phyloP scores from a whole-genome alignment of 2,329 filamentous ascomycete genomes.

The Coniochaeta pulveracea region DNA sequence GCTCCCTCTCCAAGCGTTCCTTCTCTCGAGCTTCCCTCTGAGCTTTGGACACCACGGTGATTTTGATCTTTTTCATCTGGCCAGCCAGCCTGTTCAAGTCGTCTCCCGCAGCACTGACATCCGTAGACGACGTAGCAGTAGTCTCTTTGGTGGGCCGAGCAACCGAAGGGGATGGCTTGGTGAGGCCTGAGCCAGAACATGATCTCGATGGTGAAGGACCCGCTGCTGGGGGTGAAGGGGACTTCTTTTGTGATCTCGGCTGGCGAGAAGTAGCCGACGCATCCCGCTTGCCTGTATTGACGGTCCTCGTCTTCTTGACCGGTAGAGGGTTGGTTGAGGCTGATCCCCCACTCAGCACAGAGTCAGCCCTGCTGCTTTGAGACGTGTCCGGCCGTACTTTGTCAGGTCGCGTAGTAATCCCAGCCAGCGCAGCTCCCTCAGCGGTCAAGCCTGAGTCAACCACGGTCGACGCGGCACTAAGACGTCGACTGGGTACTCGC shows the following conservation, averaged over 20 bases:
- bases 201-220: too few relatives aligned
- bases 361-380: slow-evolving; percentile 27
- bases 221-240: slow-evolving; percentile 7
- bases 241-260: slow-evolving; percentile 25
- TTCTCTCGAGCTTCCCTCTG: slow-evolving; percentile 41
- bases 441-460: slow-evolving; percentile 13
- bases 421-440: slow-evolving; percentile 9
- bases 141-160: too few relatives aligned
- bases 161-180: too few relatives aligned
- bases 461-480: slow-evolving; percentile 34
- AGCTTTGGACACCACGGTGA: slow-evolving; percentile 47
- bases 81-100: slow-evolving; percentile 44
- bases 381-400: slow-evolving; percentile 30
- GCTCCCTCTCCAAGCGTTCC: slow-evolving; percentile 11
- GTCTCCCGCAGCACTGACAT: slow-evolving; percentile 14
- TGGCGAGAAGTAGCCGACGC: slow-evolving; percentile 7
- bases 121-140: slow-evolving; percentile 3
- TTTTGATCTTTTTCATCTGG: slow-evolving; percentile 52
- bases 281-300: slow-evolving; percentile 32
- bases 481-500: slow-evolving; percentile 28
- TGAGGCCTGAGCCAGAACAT: too few relatives aligned
- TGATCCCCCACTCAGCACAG: slow-evolving; percentile 31
- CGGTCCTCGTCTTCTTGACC: slow-evolving; percentile 49
- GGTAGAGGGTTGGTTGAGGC: slow-evolving; percentile 27
- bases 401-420: too few relatives aligned